A percentile compares a stretch with the other conserved stretches of the same genome.
Conservation (phyloP, 1,284 basidiomycete species). For the Boletus hoseneyae region DNA sequence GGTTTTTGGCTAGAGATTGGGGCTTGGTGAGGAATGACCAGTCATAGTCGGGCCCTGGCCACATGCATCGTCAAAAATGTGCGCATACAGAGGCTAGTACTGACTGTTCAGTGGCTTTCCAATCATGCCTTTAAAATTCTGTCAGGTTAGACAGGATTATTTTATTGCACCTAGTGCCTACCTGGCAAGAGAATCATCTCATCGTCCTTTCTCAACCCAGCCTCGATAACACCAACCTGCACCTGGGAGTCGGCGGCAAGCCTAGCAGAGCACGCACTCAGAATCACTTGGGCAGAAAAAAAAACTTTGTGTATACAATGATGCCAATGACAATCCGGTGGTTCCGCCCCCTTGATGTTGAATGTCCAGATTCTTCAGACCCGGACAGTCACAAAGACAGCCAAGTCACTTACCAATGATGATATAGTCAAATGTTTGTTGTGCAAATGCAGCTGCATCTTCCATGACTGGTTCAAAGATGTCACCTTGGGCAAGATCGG, state of each 20-base stretch:
- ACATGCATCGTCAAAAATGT: neutral
- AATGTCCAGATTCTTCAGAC: neutral
- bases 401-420: slow-evolving; percentile 15
- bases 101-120: slow-evolving; percentile 15
- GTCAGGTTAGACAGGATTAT: neutral
- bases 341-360: slow-evolving; percentile 14
- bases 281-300: too few species aligned
- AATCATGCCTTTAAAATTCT: slow-evolving; percentile 12
- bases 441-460: slow-evolving; percentile 10
- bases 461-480: slow-evolving; percentile 2
- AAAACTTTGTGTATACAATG: slow-evolving; percentile 7
- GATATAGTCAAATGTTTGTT: slow-evolving; percentile 20
- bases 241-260: slow-evolving; percentile 7
- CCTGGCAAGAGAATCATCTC: slow-evolving; percentile 17
- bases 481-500: too few species aligned
- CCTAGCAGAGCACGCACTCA: neutral
- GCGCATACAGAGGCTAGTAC: neutral
- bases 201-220: slow-evolving; percentile 15
- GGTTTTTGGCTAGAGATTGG: slow-evolving; percentile 8
- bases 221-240: slow-evolving; percentile 19
- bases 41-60: slow-evolving; percentile 19
- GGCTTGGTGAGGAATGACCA: slow-evolving; percentile 16
- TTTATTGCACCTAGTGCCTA: neutral
- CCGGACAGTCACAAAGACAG: neutral
- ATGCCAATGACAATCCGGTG: slow-evolving; percentile 15